Evolutionary conservation across 805 yeast genomes (phyloP).

Genomic region (Ogataea neopini): DNA sequence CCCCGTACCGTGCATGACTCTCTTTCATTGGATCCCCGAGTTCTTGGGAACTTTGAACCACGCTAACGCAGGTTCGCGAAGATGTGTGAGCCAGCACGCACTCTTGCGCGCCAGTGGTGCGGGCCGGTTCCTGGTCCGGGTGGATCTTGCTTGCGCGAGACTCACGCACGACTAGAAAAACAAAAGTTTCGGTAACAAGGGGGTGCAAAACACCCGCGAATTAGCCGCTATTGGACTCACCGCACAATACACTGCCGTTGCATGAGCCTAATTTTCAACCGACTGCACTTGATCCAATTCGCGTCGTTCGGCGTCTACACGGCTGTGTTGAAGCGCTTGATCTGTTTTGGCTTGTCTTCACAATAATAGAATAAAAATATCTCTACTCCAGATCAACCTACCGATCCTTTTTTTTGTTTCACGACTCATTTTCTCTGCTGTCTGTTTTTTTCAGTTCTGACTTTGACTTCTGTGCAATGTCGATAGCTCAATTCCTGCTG

Average conservation of each 20-base stretch:
- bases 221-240: not conserved
- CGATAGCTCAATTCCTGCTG: not conserved
- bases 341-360: too few relatives aligned
- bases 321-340: slow-evolving; percentile 1
- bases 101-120: too few relatives aligned
- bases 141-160: too few relatives aligned
- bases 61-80: too few relatives aligned
- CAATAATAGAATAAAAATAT: too few relatives aligned
- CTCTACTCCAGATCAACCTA: too few relatives aligned
- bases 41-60: too few relatives aligned
- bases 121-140: not conserved
- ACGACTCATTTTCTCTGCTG: too few relatives aligned
- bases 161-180: not conserved
- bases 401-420: not conserved
- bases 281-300: not conserved
- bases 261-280: not conserved
- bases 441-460: too few relatives aligned
- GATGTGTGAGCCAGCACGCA: too few relatives aligned
- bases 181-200: not conserved
- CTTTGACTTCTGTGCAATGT: not conserved
- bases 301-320: not conserved
- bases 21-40: not conserved
- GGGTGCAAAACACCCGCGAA: not conserved
- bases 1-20: not conserved
- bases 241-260: not conserved